Conservation (phyloP, 1,284 basidiomycete genomes). For the Lignosus rhinocerotis region DNA sequence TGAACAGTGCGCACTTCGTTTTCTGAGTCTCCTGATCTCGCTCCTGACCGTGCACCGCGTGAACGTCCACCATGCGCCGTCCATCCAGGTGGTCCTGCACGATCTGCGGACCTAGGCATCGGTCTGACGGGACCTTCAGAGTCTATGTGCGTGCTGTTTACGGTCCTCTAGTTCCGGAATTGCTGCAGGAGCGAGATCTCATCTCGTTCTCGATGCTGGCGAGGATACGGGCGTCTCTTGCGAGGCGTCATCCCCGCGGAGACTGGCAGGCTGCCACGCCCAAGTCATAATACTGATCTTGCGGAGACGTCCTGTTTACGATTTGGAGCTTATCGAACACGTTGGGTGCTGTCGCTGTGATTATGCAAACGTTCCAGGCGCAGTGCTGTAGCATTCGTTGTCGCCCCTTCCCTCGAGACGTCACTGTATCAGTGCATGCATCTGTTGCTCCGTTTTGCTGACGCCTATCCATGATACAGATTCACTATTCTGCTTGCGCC, state of each 20-base stretch:
- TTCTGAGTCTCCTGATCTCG: slow-evolving; percentile 2
- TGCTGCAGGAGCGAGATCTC: no score
- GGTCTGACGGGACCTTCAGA: slow-evolving; percentile 52
- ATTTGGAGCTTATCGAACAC: no score
- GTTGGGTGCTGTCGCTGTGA: no score
- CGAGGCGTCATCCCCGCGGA: background rate
- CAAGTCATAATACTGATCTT: background rate
- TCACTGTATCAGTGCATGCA: background rate
- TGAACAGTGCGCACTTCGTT: slow-evolving; percentile 55
- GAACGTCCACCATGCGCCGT: background rate
- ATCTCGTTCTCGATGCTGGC: no score
- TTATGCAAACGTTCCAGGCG: no score
- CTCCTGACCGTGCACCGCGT: background rate
- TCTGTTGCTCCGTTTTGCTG: slow-evolving; percentile 1
- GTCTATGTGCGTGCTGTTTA: slow-evolving; percentile 49
- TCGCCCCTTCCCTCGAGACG: no score
- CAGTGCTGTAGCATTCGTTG: no score
- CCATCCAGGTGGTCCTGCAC: slow-evolving; percentile 62
- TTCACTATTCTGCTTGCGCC: slow-evolving; percentile 58
- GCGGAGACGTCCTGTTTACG: no score
- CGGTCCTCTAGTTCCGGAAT: background rate
- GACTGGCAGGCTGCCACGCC: background rate
- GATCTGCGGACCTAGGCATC: slow-evolving; percentile 54
- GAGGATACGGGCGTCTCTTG: no score
- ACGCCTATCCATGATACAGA: slow-evolving; percentile 37